phyloP scores from a whole-genome alignment of 495 filamentous ascomycete genomes.

The Apodospora peruviana region DNA sequence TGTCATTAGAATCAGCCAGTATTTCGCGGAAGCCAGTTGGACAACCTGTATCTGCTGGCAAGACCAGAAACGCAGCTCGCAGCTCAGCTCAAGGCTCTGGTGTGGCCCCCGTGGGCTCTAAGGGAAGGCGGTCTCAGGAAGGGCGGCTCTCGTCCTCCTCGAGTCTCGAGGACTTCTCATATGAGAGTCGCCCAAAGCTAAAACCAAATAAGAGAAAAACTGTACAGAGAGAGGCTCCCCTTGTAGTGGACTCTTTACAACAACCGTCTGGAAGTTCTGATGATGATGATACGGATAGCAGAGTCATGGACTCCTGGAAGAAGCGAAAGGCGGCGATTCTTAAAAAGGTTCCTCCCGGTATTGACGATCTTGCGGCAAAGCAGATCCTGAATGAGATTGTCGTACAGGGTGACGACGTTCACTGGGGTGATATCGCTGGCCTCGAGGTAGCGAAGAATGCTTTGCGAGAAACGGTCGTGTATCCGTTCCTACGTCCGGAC shows the following conservation, averaged over 20 bases:
- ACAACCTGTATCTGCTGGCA: slow-evolving; percentile 2
- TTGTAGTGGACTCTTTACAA: slow-evolving; percentile 9
- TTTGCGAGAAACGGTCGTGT: slow-evolving; percentile 93
- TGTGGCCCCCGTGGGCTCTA: too few relatives aligned
- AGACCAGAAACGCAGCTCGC: slow-evolving; percentile 2
- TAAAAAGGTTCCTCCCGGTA: slow-evolving; percentile 69
- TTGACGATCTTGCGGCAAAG: slow-evolving; percentile 76
- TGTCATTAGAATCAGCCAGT: slow-evolving; percentile 13
- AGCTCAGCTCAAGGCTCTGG: slow-evolving; percentile 4
- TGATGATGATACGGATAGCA: slow-evolving; percentile 24
- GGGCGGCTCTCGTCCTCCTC: slow-evolving; percentile 3
- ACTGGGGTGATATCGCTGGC: slow-evolving; percentile 92
- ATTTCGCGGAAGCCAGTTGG: slow-evolving; percentile 10
- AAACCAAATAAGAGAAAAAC: slow-evolving; percentile 1
- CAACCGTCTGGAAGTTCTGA: slow-evolving; percentile 14
- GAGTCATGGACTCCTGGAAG: slow-evolving; percentile 44
- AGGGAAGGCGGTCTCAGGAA: neutral
- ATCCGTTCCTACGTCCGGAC: slow-evolving; percentile 93
- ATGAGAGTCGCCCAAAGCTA: slow-evolving; percentile 5
- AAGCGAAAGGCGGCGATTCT: slow-evolving; percentile 50
- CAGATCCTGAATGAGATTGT: slow-evolving; percentile 97
- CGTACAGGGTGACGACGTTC: slow-evolving; percentile 87
- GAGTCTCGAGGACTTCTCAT: slow-evolving; percentile 13
- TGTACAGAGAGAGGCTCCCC: slow-evolving; percentile 9
- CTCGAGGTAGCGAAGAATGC: slow-evolving; percentile 87